Evolutionary conservation across 306 rosid species (phyloP).

Genomic region (Rosa lucieae): DNA sequence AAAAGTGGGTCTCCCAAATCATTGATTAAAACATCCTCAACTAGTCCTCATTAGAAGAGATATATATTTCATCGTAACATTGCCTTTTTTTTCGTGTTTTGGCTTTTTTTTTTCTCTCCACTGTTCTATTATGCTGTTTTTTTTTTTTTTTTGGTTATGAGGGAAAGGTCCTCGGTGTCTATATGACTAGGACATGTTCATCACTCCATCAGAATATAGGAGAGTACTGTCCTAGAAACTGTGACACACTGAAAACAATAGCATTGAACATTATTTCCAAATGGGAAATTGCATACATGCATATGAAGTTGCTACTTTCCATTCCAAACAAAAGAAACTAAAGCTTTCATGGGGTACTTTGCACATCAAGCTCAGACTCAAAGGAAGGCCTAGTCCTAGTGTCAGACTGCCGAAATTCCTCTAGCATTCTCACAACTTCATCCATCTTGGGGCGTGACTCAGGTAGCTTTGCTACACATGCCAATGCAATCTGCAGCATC

Average conservation of each 20-base stretch:
- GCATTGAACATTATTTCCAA: constrained; percentile 11
- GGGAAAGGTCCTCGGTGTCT: too few species aligned
- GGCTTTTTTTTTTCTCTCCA: too few species aligned
- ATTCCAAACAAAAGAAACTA: constrained; percentile 9
- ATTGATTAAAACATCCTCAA: too few species aligned
- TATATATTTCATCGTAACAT: background rate
- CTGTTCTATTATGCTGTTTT: too few species aligned
- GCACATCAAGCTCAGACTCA: constrained; percentile 59
- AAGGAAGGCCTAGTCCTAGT: constrained; percentile 52
- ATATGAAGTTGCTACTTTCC: background rate
- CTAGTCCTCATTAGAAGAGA: too few species aligned
- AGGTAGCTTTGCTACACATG: constrained; percentile 58
- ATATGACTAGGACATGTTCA: too few species aligned
- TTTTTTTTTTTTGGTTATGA: too few species aligned
- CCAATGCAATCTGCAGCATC: constrained; percentile 75
- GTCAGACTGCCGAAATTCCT: constrained; percentile 57
- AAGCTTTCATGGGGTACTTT: constrained; percentile 45
- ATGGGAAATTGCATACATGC: background rate
- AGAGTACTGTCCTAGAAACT: background rate
- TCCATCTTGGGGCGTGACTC: constrained; percentile 68
- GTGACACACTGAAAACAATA: constrained; percentile 2
- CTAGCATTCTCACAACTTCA: constrained; percentile 59
- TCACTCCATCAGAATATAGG: too few species aligned
- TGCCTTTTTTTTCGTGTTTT: too few species aligned
- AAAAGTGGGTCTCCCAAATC: too few species aligned